Evolutionary conservation across 2,329 filamentous ascomycete species (phyloP).

Genomic region (Chrysoporthe deuterocubensis): DNA sequence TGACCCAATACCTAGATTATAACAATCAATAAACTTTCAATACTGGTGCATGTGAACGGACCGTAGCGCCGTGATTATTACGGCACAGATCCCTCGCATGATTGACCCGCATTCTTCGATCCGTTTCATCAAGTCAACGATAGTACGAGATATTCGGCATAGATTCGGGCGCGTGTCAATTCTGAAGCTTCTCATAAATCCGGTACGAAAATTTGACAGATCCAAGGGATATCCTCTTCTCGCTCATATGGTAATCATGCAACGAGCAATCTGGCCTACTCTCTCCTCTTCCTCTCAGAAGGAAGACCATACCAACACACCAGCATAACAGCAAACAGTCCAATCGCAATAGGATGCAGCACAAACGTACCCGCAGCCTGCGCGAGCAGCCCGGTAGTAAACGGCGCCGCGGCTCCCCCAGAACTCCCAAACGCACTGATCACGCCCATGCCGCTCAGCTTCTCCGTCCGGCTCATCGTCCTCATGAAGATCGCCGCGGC

Average conservation of each 20-base stretch:
- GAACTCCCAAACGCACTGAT: constrained; percentile 72
- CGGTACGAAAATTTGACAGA: no score
- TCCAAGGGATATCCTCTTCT: no score
- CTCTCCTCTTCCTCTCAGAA: constrained; percentile 59
- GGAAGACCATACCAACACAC: constrained; percentile 67
- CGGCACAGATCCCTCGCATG: no score
- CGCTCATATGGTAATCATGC: not conserved
- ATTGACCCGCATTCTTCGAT: no score
- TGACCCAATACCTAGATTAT: no score
- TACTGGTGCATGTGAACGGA: no score
- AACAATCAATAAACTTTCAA: no score
- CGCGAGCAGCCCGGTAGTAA: constrained; percentile 66
- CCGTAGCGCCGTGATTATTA: no score
- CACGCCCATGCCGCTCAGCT: constrained; percentile 67
- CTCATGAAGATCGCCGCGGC: constrained; percentile 67
- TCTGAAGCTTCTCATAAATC: no score
- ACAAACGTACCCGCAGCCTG: constrained; percentile 67
- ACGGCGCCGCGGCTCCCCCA: constrained; percentile 70
- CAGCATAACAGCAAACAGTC: constrained; percentile 67
- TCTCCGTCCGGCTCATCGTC: constrained; percentile 61
- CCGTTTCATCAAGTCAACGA: no score
- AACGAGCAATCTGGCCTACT: constrained; percentile 47
- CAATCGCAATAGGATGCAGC: constrained; percentile 69
- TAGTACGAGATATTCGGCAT: no score
- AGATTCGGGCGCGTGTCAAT: no score